phyloP scores from a whole-genome alignment of 1,284 basidiomycete species.

The Pseudozyma thailandica region DNA sequence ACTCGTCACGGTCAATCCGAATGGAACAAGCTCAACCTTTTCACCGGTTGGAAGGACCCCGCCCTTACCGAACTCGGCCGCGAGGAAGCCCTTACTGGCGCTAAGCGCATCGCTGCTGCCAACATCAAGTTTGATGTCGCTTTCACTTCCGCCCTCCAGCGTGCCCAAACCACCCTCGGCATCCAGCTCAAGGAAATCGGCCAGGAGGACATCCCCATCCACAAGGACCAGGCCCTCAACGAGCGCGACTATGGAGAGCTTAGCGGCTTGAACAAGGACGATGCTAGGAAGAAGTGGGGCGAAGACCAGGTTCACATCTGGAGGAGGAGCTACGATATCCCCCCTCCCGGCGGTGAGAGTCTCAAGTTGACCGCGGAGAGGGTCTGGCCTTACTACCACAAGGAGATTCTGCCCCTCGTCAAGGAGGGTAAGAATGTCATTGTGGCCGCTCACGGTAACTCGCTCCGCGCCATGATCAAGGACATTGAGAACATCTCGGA shows the following conservation, averaged over 20 bases:
- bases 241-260: constrained; percentile 70
- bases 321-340: constrained; percentile 68
- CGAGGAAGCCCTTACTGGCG: constrained; percentile 66
- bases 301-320: constrained; percentile 70
- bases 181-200: constrained; percentile 69
- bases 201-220: constrained; percentile 66
- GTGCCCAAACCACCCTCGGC: constrained; percentile 70
- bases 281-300: constrained; percentile 70
- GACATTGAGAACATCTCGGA: constrained; percentile 68
- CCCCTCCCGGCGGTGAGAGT: constrained; percentile 70
- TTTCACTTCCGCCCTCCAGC: constrained; percentile 69
- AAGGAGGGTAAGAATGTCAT: constrained; percentile 69
- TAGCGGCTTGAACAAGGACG: constrained; percentile 70
- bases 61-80: constrained; percentile 65
- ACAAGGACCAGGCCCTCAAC: constrained; percentile 70
- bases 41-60: constrained; percentile 68
- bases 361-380: constrained; percentile 69
- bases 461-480: constrained; percentile 69
- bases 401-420: constrained; percentile 69
- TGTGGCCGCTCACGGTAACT: constrained; percentile 70
- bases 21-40: constrained; percentile 68
- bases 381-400: constrained; percentile 69
- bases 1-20: constrained; percentile 68
- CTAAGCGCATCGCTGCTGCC: constrained; percentile 63
- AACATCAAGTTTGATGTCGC: constrained; percentile 68